phyloP scores from a whole-genome alignment of 805 yeast species.

The Lipomyces yamadae region DNA sequence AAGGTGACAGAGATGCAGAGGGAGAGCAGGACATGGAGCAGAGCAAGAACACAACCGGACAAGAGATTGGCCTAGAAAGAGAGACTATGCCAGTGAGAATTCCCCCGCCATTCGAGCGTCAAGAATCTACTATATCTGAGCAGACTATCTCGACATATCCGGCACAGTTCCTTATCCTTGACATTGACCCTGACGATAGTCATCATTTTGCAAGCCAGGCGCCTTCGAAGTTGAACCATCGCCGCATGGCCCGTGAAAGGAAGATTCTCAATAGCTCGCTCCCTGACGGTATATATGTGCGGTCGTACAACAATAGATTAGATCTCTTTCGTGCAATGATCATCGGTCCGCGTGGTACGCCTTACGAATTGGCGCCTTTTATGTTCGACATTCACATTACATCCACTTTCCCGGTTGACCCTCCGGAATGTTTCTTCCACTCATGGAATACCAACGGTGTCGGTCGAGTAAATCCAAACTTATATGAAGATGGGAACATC shows the following conservation, averaged over 20 bases:
- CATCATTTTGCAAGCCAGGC: conserved; percentile 21
- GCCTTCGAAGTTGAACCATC: conserved; percentile 22
- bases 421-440: conserved; percentile 34
- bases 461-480: conserved; percentile 36
- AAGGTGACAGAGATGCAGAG: not conserved
- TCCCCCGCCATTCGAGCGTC: conserved; percentile 7
- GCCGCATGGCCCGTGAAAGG: conserved; percentile 32
- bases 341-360: conserved; percentile 34
- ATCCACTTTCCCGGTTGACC: conserved; percentile 24
- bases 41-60: not conserved
- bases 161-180: conserved; percentile 26
- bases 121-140: conserved; percentile 13
- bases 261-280: conserved; percentile 31
- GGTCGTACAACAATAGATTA: conserved; percentile 31
- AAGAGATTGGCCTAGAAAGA: not conserved
- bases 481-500: conserved; percentile 37
- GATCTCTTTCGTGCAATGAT: conserved; percentile 34
- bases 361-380: conserved; percentile 36
- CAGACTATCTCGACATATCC: conserved; percentile 3
- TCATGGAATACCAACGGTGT: conserved; percentile 39
- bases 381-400: conserved; percentile 33
- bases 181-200: conserved; percentile 16
- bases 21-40: not conserved
- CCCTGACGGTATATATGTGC: conserved; percentile 35
- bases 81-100: not conserved